Base-by-base conservation (phyloP, 495 filamentous ascomycete species). In the Peziza echinospora region DNA sequence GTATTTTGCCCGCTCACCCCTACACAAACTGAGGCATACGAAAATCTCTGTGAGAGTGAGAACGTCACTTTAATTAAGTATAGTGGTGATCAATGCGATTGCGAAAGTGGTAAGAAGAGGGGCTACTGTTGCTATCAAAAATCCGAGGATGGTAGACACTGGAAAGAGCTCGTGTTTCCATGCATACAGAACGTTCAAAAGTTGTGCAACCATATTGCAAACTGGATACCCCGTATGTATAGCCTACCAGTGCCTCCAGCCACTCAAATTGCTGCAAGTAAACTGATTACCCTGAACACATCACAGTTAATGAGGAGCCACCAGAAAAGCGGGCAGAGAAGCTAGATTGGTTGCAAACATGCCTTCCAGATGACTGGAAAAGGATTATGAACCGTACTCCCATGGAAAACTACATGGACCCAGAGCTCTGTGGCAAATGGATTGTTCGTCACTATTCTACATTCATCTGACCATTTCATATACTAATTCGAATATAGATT, bases 391-490 rank as follows among this genome's bases (percentile, higher is more conserved):
- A 75, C 19, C 71, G 82, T 47, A 83, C 94, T 44, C 81, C 74
- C 0, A 76, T 96, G 45, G 62, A 81, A 30, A 84, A 78, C 58
- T 84, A 80, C 51, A 76, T 86, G 16, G 87, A 93, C 49, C 80
- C 82, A 0, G 82, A 93, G 44, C 93, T 87, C 53, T 97, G 89
- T 56, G 89, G 89, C 2, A 97, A 97, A 62, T 97, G 89, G 89
- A 85, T 56, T 5, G 53, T 55, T 48, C 28, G 43, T 19, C 28
- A n/a, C 24, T 21, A 25, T 16, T 40, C n/a, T n/a, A n/a, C n/a
- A n/a, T n/a, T n/a, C n/a, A n/a, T 8, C 6, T 23, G 2, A 2
- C 13, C 10, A 8, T 6, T n/a, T 53, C 10, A 51, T 23, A n/a
- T 40, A 53, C 26, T 37, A 22, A 7, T 34, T 16, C 6, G 9